These are phyloP conservation scores for Manihot esculenta DNA, from an alignment of 441 rosid species.

Conservation along the genomic window DNA sequence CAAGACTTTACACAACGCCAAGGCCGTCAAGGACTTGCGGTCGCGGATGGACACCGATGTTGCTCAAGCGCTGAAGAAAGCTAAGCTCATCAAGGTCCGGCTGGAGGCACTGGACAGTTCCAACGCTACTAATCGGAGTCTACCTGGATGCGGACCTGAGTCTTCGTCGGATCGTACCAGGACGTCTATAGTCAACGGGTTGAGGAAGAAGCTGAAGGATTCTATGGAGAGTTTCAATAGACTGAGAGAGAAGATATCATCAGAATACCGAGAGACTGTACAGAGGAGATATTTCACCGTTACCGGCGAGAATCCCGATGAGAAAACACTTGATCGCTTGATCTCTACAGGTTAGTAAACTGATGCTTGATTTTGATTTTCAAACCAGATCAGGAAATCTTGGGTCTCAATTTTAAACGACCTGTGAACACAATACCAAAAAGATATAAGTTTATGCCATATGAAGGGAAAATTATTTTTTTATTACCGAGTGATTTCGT, in stretches of 20 bases:
- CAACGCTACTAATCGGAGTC: slow-evolving; percentile 57
- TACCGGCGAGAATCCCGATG: slow-evolving; percentile 87
- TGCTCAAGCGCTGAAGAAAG: slow-evolving; percentile 60
- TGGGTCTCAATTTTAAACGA: no score
- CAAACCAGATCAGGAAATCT: no score
- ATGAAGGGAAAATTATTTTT: no score
- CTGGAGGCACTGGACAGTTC: slow-evolving; percentile 85
- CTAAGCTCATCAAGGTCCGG: slow-evolving; percentile 66
- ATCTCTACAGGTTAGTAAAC: slow-evolving; percentile 71
- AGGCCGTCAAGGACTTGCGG: slow-evolving; percentile 60
- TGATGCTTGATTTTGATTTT: background rate
- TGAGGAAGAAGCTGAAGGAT: slow-evolving; percentile 82
- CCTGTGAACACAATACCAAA: no score
- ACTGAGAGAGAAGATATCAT: slow-evolving; percentile 61
- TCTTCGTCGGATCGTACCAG: slow-evolving; percentile 84
- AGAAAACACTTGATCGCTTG: slow-evolving; percentile 61
- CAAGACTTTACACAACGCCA: slow-evolving; percentile 73
- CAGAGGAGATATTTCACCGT: slow-evolving; percentile 77
- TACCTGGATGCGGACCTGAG: slow-evolving; percentile 82
- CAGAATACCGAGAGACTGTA: slow-evolving; percentile 81
- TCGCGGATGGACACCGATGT: slow-evolving; percentile 84
- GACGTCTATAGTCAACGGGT: slow-evolving; percentile 70
- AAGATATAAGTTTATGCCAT: no score
- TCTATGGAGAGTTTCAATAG: slow-evolving; percentile 65
- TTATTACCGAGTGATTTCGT: no score